Base-by-base conservation (phyloP, 148 eudicot genomes). In the Nyssa sinensis region DNA sequence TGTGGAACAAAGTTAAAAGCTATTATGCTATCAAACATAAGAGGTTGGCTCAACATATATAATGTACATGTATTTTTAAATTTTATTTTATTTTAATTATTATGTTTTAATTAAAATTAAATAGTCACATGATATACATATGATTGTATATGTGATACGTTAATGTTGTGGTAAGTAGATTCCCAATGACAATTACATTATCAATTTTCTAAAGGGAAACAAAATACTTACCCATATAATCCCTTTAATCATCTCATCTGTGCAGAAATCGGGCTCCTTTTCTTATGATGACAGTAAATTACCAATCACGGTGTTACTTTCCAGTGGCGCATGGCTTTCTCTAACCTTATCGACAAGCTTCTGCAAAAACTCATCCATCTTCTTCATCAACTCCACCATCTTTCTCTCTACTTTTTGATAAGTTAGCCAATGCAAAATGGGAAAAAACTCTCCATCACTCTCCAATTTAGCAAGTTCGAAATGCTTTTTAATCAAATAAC, bases 161-260 rank as follows among this genome's bases (percentile, higher is more conserved):
- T n/a, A n/a, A n/a, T n/a, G n/a, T n/a, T n/a, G n/a, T n/a, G n/a
- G n/a, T n/a, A n/a, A n/a, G n/a, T n/a, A n/a, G n/a, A n/a, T n/a
- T n/a, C n/a, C n/a, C n/a, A n/a, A n/a, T n/a, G n/a, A n/a, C n/a
- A n/a, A n/a, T n/a, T n/a, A n/a, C n/a, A n/a, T n/a, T n/a, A n/a
- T n/a, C n/a, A n/a, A n/a, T n/a, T n/a, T n/a, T n/a, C n/a, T n/a
- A n/a, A n/a, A n/a, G n/a, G n/a, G n/a, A n/a, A 4, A 37, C 4
- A 3, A 37, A 3, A 63, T 60, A 63, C 74, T 70, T 64, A 84
- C 87, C 87, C 78, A 53, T 19, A 84, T 70, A 57, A 81, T 51
- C 2, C 82, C 82, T 75, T 78, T 78, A 23, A 82, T 62, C 55
- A 82, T 78, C 16, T 82, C 77, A 47, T 82, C 80, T 37, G 85